Evolutionary conservation across 345 rosid genomes (phyloP).

Genomic region (Crucihimalaya himalaica): DNA sequence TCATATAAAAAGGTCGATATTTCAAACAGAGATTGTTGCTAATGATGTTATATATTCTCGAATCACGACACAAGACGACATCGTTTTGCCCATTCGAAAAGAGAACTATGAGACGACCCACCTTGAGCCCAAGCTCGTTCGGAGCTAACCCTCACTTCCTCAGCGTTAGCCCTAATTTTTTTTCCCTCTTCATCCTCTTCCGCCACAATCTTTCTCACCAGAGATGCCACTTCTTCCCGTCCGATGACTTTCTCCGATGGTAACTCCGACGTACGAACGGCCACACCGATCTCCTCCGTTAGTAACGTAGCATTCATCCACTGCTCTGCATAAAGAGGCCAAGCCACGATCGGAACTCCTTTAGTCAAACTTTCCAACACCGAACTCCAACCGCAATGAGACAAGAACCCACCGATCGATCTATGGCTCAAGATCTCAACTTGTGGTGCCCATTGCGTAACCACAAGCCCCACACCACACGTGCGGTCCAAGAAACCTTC

Average conservation of each 20-base stretch:
- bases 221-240: slow-evolving; percentile 49
- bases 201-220: slow-evolving; percentile 47
- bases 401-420: slow-evolving; percentile 65
- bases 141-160: slow-evolving; percentile 40
- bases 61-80: slow-evolving; percentile 18
- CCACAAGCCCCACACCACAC: slow-evolving; percentile 41
- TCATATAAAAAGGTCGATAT: not conserved
- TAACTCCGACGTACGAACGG: slow-evolving; percentile 38
- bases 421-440: slow-evolving; percentile 55
- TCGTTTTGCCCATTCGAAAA: slow-evolving; percentile 40
- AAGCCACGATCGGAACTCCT: slow-evolving; percentile 66
- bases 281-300: slow-evolving; percentile 49
- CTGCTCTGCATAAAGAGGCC: slow-evolving; percentile 80
- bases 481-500: slow-evolving; percentile 58
- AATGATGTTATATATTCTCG: not conserved
- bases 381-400: slow-evolving; percentile 82
- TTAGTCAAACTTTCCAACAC: slow-evolving; percentile 55
- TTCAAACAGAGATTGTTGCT: not conserved
- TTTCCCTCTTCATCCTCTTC: slow-evolving; percentile 42
- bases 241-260: slow-evolving; percentile 27
- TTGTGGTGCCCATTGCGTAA: slow-evolving; percentile 69
- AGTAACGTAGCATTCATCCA: slow-evolving; percentile 62
- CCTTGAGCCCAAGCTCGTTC: slow-evolving; percentile 42
- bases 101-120: slow-evolving; percentile 47
- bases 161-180: slow-evolving; percentile 38